A percentile compares a stretch with the other conserved stretches of the same genome.
These are phyloP conservation scores for Ganoderma boninense DNA, from an alignment of 1,284 basidiomycete species.

Conservation along the genomic window DNA sequence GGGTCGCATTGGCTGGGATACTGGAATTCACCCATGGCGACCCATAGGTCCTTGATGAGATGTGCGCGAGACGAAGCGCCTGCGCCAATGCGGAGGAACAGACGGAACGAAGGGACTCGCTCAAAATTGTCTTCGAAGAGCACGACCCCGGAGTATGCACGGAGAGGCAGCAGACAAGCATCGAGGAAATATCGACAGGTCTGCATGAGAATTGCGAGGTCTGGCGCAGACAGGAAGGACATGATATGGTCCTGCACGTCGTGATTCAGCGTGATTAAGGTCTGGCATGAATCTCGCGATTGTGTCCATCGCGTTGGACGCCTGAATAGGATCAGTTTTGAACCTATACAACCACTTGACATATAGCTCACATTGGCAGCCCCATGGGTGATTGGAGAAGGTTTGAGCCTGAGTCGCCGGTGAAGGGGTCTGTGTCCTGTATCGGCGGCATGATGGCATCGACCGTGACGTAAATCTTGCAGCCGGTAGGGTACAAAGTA, in stretches of 20 bases:
- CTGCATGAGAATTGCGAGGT: constrained; percentile 5
- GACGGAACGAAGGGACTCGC: not conserved
- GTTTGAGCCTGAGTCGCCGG: not conserved
- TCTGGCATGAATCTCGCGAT: not conserved
- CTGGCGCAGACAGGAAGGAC: not conserved
- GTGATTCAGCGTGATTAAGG: constrained; percentile 2
- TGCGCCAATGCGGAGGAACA: not conserved
- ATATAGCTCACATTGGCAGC: not conserved
- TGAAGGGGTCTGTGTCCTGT: not conserved
- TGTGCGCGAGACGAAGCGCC: not conserved
- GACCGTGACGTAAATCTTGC: not conserved
- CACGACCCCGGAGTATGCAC: not conserved
- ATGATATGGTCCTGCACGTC: constrained; percentile 11
- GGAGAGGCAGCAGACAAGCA: constrained; percentile 1
- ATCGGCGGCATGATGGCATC: not conserved
- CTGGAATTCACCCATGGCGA: not conserved
- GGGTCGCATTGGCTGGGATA: too few species aligned
- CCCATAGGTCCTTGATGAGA: constrained; percentile 2
- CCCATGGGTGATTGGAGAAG: not conserved
- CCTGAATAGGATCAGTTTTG: not conserved
- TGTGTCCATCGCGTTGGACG: not conserved
- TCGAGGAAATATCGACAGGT: not conserved
- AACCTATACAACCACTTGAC: not conserved
- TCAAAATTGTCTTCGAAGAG: not conserved
- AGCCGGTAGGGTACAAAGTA: too few species aligned